Evolutionary conservation across 805 yeast genomes (phyloP), one percentile per base, ranked within the genome.

Genomic region (Komagataella mondaviorum): DNA sequence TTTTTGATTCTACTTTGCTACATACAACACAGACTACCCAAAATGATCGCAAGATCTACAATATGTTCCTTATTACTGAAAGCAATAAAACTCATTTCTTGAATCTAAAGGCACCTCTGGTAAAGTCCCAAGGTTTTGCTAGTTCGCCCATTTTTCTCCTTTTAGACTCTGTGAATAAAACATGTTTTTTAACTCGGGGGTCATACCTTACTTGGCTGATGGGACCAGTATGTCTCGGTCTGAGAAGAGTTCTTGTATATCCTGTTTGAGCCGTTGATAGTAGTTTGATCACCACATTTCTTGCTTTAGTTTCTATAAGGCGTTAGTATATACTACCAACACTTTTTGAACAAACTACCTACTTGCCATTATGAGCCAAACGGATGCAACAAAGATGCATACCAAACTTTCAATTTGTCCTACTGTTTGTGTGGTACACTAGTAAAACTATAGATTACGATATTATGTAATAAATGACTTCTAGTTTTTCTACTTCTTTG

Each of bases 221-320:
- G 52, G 79, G 72, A 49, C 87, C 86, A 3, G 95, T 81, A 51
- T 86, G 81, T 71, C 96, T 83, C 49, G 89, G 93, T 48, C 90
- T 78, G 50, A 81, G 72, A 57, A 89, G 78, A 64, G 89, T 83
- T 63, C 95, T 81, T 63, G 81, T 80, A 67, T 75, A 87, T 1
- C 98, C 98, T 1, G 98, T 90, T 59, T 84, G 79, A 16, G 97
- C 98, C 2, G 93, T 76, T 1, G 98, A 91, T 2, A 90, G 72
- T 55, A 91, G 76, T 66, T 88, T 88, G 53, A 91, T 84, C 62
- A 90, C 81, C 3, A 95, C 85, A 58, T 81, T 81, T 61, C 89
- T 81, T 23, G 86, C 75, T 68, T 87, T 87, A 47, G 84, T 81
- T 66, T 85, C 77, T 64, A 54, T 57, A 36, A 5, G 44, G 44